Evolutionary conservation across 768 basidiomycete genomes (phyloP), one percentile per base, ranked within the genome.

Genomic region (Clavaria fumosa): DNA sequence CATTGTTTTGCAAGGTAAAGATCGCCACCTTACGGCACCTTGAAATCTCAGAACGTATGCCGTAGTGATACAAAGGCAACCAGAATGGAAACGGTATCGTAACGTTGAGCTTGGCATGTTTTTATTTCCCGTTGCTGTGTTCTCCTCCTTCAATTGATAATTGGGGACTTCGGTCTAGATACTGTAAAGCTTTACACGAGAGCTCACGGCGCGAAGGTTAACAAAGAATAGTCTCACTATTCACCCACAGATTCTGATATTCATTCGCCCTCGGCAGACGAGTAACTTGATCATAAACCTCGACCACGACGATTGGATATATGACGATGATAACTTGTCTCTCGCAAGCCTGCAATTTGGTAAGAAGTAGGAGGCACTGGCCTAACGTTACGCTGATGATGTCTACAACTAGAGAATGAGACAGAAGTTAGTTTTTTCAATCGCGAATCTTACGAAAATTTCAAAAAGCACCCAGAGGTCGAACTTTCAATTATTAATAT

Each of bases 241-340:
- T 32, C 35, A n/a, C n/a, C n/a, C n/a, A n/a, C n/a, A n/a, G n/a
- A n/a, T n/a, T n/a, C n/a, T n/a, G n/a, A 19, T 35, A 32, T 24
- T 40, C 35, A 27, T 23, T 11, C n/a, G n/a, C n/a, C n/a, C n/a
- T n/a, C n/a, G n/a, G n/a, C 49, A 96, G 93, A 93, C 91, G 1
- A 83, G 83, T 22, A 97, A 99, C 60, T 67, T 99, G 20, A 96
- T 99, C 57, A 96, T 99, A 53, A 99, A 99, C 56, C 69, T 97
- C 40, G 89, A 95, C 50, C 72, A 91, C 50, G 93, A 97, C 41
- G 83, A 88, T 6, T 93, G 89, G 84, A 84, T 96, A 43, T 58
- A 90, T 11, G 60, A 70, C 33, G 75, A 88, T 45, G 78, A 78
- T 27, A 52, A 53, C 5, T 70, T 68, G 49, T 64, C 61, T 1